phyloP scores from a whole-genome alignment of 371 early-diverging fungal species.

The Aphelidium insulamus region DNA sequence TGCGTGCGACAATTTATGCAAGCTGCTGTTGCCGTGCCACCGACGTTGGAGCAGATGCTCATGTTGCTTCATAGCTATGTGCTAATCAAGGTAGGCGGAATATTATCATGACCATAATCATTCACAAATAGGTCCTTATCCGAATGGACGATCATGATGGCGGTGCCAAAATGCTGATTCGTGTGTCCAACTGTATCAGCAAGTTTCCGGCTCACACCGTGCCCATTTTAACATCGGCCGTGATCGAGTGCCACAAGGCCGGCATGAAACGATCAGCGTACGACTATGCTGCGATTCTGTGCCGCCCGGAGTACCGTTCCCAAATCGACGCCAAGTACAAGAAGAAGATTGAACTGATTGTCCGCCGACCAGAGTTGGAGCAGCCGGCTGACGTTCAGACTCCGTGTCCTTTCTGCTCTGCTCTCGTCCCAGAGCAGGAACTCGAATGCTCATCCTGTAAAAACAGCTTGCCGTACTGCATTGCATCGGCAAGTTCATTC shows the following conservation, averaged over 20 bases:
- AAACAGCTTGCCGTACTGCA: slow-evolving; percentile 24
- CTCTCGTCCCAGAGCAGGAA: slow-evolving; percentile 10
- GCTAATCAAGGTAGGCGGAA: slow-evolving; percentile 17
- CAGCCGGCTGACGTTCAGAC: slow-evolving; percentile 9
- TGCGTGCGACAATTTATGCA: slow-evolving; percentile 12
- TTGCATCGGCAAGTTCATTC: slow-evolving; percentile 14
- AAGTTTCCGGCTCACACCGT: slow-evolving; percentile 18
- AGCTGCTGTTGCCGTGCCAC: slow-evolving; percentile 12
- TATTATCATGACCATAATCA: background rate
- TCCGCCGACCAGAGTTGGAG: slow-evolving; percentile 21
- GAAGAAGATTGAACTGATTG: slow-evolving; percentile 22
- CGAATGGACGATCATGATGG: slow-evolving; percentile 14
- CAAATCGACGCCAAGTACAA: slow-evolving; percentile 22
- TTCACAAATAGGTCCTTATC: slow-evolving; percentile 11
- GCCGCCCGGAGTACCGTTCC: slow-evolving; percentile 23
- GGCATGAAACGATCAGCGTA: slow-evolving; percentile 16
- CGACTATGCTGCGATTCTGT: slow-evolving; percentile 21
- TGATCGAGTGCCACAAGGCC: slow-evolving; percentile 21
- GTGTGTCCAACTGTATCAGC: slow-evolving; percentile 18
- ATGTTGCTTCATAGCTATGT: slow-evolving; percentile 26
- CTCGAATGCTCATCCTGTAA: slow-evolving; percentile 23
- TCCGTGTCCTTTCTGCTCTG: slow-evolving; percentile 20
- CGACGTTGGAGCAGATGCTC: slow-evolving; percentile 21
- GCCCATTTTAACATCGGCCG: slow-evolving; percentile 27
- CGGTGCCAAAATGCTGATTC: slow-evolving; percentile 19